Evolutionary conservation across 1,139 yeast genomes (phyloP).

Genomic region (Candida gigantensis): DNA sequence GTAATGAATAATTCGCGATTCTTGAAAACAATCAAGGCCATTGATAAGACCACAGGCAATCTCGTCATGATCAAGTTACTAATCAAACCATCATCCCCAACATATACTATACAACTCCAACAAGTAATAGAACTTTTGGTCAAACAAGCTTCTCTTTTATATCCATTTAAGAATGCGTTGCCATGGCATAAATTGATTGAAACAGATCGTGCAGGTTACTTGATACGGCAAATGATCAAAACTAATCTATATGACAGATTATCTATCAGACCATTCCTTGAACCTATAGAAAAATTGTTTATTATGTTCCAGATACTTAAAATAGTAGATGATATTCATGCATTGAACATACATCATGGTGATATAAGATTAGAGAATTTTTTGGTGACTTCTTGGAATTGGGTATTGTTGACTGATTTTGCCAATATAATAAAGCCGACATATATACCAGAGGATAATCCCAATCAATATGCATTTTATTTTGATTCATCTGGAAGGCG

Average conservation of each 20-base stretch:
- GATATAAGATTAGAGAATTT: conserved; percentile 91
- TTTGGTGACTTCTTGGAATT: conserved; percentile 84
- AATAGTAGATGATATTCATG: conserved; percentile 65
- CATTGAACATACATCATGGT: conserved; percentile 69
- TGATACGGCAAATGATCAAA: conserved; percentile 77
- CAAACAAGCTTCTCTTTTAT: conserved; percentile 38
- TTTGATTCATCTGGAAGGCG: conserved; percentile 89
- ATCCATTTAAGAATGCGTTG: conserved; percentile 60
- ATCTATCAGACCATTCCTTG: conserved; percentile 85
- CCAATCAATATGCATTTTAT: conserved; percentile 89
- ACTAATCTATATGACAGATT: conserved; percentile 83
- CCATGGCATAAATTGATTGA: conserved; percentile 77
- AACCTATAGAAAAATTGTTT: conserved; percentile 80
- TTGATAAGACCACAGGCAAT: conserved; percentile 60
- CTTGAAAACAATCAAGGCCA: conserved; percentile 80
- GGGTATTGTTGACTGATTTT: conserved; percentile 83
- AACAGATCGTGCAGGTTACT: conserved; percentile 89
- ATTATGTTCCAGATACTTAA: conserved; percentile 75
- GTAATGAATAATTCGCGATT: conserved; percentile 77
- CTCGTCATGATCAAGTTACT: conserved; percentile 75
- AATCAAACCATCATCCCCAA: conserved; percentile 65
- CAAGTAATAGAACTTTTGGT: conserved; percentile 34
- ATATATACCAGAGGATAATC: conserved; percentile 87
- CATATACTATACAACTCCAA: conserved; percentile 36
- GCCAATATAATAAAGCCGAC: conserved; percentile 78